Evolutionary conservation across 2,329 filamentous ascomycete genomes (phyloP).

Genomic region (Fusarium illudens): DNA sequence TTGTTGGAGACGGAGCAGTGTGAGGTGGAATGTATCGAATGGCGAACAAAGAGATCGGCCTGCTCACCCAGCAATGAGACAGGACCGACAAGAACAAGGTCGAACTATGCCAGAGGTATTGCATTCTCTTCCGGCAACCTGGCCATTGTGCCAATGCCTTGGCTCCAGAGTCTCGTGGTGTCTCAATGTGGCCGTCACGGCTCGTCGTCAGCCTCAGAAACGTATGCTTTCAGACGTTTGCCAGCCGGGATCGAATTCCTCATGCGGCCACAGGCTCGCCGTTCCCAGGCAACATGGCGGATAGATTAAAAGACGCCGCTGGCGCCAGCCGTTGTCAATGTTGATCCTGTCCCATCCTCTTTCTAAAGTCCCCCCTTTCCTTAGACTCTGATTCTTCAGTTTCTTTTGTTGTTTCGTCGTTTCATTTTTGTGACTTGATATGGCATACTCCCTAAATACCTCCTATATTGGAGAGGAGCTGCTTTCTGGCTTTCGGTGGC

Average conservation of each 20-base stretch:
- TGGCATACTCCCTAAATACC: slow-evolving; percentile 54
- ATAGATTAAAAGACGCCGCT: slow-evolving; percentile 34
- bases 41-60: slow-evolving; percentile 25
- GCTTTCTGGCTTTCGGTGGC: slow-evolving; percentile 60
- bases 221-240: slow-evolving; percentile 32
- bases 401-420: slow-evolving; percentile 4
- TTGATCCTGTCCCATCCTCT: slow-evolving; percentile 10
- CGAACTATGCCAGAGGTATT: slow-evolving; percentile 25
- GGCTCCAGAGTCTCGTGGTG: slow-evolving; percentile 29
- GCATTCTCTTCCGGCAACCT: slow-evolving; percentile 29
- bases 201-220: slow-evolving; percentile 20
- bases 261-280: slow-evolving; percentile 22
- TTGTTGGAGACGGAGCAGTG: background rate
- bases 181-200: slow-evolving; percentile 23
- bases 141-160: slow-evolving; percentile 16
- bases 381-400: slow-evolving; percentile 12
- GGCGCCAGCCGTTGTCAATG: slow-evolving; percentile 11
- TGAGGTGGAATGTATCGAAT: slow-evolving; percentile 35
- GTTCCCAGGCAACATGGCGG: slow-evolving; percentile 11
- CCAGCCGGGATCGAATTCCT: slow-evolving; percentile 34
- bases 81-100: background rate
- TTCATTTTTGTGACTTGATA: slow-evolving; percentile 25
- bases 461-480: slow-evolving; percentile 56
- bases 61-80: background rate
- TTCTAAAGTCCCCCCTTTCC: background rate